Percentiles rank a stretch among this genome's conserved stretches.
Conservation (phyloP, 1,139 yeast genomes). For the Yamadazyma membranifaciens region DNA sequence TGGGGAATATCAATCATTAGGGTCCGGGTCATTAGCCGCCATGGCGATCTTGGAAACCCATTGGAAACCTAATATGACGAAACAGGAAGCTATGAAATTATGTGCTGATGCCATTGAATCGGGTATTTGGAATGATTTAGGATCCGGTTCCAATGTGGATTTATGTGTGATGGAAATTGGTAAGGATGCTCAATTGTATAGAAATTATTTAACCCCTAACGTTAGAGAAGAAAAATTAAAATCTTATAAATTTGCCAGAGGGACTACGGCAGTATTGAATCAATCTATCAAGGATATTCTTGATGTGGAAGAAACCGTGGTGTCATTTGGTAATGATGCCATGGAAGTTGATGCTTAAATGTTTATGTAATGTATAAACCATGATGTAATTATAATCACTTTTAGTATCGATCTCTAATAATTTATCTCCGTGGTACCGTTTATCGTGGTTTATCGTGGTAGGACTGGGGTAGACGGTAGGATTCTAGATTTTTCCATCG, state of each 20-base stretch:
- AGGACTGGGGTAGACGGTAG: background rate
- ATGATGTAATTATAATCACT: too few relatives aligned
- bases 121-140: conserved; percentile 98
- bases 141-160: conserved; percentile 97
- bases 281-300: conserved; percentile 63
- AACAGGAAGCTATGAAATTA: conserved; percentile 84
- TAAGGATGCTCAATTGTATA: conserved; percentile 75
- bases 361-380: too few relatives aligned
- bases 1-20: conserved; percentile 88
- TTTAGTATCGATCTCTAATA: too few relatives aligned
- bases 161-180: conserved; percentile 94
- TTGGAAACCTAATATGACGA: conserved; percentile 76
- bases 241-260: conserved; percentile 82
- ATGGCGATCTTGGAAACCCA: conserved; percentile 94
- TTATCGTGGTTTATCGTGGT: too few relatives aligned
- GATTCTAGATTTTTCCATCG: conserved; percentile 2
- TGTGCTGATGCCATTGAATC: conserved; percentile 94
- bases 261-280: conserved; percentile 83
- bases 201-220: conserved; percentile 92
- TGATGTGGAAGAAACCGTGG: conserved; percentile 68
- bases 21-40: conserved; percentile 98
- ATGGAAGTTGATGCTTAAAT: conserved; percentile 73
- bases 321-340: conserved; percentile 43
- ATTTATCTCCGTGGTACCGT: too few relatives aligned
- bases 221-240: conserved; percentile 76